Evolutionary conservation across 1,284 basidiomycete species (phyloP), one percentile per base, ranked within the genome.

Genomic region (Ganoderma lucidum): DNA sequence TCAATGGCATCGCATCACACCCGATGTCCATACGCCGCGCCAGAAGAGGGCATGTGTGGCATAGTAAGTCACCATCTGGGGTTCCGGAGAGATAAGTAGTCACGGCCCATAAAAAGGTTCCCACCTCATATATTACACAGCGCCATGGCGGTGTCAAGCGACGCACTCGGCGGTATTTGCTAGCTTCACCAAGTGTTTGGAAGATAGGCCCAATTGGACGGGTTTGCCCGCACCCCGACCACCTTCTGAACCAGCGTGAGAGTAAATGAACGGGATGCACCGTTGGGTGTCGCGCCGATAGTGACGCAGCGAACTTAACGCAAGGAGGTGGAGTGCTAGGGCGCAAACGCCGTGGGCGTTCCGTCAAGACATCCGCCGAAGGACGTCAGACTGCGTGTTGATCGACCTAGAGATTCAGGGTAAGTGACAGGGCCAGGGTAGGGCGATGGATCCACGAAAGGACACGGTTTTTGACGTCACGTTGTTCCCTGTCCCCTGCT

Each of bases 381-480:
- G 35, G 19, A 51, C 28, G 62, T 42, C 51, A 58, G 35, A 30
- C 19, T 53, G 60, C 23, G 15, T 35, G 65, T 45, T 56, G 55
- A 68, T 68, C 64, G 55, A 48, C 61, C 37, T 23, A 55, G 51
- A 62, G 48, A 62, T 4, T 55, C n/a, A 32, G 23, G 41, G 23
- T 60, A 35, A 66, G 35, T 62, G 71, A 69, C 67, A 66, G 62
- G 41, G 66, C 66, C 70, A 61, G 63, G 60, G 39, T 37, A 62
- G 28, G 41, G 59, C 44, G 44, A 58, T 59, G 53, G 60, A 41
- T 39, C 48, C 9, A 37, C 28, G 44, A 30, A 32, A 15, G 51
- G 45, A 65, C 14, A 51, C 45, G 0, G 48, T 48, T 42, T 42
- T 58, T 71, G 72, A 73, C 70, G 70, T 73, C 70, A 73, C 62